phyloP scores from a whole-genome alignment of 345 rosid genomes.

The Excoecaria cochinchinensis region DNA sequence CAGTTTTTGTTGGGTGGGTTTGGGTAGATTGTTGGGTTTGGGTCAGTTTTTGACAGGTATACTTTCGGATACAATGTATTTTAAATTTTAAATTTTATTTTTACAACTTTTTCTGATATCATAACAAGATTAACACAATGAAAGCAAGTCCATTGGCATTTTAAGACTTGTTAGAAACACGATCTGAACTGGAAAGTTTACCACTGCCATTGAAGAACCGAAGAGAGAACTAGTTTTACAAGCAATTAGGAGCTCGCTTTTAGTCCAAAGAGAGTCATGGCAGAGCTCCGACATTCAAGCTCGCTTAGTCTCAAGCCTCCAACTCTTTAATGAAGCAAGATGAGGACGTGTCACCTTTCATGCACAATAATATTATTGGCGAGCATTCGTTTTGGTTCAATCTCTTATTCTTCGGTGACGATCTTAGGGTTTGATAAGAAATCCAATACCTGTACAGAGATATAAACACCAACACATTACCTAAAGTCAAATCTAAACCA shows the following conservation, averaged over 20 bases:
- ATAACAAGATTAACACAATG: too few relatives aligned
- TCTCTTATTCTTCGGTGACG: constrained; percentile 62
- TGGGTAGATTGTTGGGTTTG: too few relatives aligned
- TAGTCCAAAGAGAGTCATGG: constrained; percentile 71
- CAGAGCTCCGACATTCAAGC: constrained; percentile 93
- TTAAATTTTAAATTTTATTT: too few relatives aligned
- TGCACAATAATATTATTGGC: constrained; percentile 46
- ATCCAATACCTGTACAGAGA: too few relatives aligned
- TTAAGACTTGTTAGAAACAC: neutral
- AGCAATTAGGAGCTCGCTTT: constrained; percentile 20
- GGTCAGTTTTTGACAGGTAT: too few relatives aligned
- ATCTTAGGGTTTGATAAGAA: constrained; percentile 53
- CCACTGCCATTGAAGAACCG: neutral
- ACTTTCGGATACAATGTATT: too few relatives aligned
- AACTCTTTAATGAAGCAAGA: constrained; percentile 88
- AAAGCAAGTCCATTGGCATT: too few relatives aligned
- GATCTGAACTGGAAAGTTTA: constrained; percentile 5
- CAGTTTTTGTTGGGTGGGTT: too few relatives aligned
- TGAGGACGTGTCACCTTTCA: constrained; percentile 73
- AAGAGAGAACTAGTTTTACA: neutral
- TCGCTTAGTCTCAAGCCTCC: constrained; percentile 69
- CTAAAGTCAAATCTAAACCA: too few relatives aligned
- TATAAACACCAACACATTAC: too few relatives aligned
- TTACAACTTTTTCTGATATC: too few relatives aligned
- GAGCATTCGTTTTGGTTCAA: constrained; percentile 66